phyloP scores from a whole-genome alignment of 805 yeast genomes.

The Limtongia smithiae region DNA sequence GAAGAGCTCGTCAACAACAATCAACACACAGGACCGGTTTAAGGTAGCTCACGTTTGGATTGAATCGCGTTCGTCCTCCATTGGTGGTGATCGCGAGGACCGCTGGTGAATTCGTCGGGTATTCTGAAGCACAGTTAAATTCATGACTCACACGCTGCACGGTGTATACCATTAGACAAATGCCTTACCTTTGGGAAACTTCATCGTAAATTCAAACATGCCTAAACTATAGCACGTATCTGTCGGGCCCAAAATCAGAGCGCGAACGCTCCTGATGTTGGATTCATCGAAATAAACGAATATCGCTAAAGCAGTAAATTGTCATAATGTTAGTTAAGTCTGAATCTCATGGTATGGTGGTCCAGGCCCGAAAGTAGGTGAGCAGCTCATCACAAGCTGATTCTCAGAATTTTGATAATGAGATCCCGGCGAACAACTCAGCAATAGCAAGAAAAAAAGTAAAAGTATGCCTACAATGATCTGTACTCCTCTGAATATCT shows the following conservation, averaged over 20 bases:
- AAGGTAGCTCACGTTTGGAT: conserved; percentile 11
- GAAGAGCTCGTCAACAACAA: not conserved
- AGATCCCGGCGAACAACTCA: too few species aligned
- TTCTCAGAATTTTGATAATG: too few species aligned
- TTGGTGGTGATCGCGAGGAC: conserved; percentile 16
- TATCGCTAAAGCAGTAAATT: conserved; percentile 1
- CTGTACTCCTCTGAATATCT: conserved; percentile 14
- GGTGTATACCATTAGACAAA: too few species aligned
- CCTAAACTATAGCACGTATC: conserved; percentile 18
- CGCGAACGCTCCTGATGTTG: conserved; percentile 11
- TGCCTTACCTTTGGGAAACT: conserved; percentile 7
- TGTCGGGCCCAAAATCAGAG: conserved; percentile 14
- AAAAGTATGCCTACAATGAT: conserved; percentile 5
- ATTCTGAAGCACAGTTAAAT: conserved; percentile 2
- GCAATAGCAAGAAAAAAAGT: too few species aligned
- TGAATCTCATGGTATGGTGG: too few species aligned
- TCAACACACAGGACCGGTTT: not conserved
- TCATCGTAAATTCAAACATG: conserved; percentile 13
- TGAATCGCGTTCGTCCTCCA: conserved; percentile 19
- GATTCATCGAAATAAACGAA: conserved; percentile 11
- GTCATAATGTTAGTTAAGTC: not conserved
- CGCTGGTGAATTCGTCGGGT: conserved; percentile 14
- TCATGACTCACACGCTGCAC: too few species aligned
- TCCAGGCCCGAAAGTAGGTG: not conserved
- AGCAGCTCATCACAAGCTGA: not conserved